These are phyloP conservation scores for Globisporangium carolinianum DNA, from an alignment of 352 stramenopile species.

Conservation along the genomic window DNA sequence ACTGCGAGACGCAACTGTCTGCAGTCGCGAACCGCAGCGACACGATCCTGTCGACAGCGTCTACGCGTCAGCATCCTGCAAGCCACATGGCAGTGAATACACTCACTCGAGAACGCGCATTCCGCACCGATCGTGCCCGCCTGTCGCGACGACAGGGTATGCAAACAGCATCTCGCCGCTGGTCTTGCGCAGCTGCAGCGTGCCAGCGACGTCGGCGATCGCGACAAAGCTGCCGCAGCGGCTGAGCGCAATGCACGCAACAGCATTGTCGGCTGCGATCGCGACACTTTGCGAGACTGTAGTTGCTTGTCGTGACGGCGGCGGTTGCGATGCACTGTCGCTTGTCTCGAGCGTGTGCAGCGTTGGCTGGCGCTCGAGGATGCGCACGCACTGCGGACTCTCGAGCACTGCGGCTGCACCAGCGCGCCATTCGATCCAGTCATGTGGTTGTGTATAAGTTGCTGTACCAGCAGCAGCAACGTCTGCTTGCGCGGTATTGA, in stretches of 20 bases:
- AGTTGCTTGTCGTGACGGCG: neutral
- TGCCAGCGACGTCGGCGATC: slow-evolving; percentile 19
- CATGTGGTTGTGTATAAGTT: neutral
- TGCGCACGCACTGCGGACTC: neutral
- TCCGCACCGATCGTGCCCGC: neutral
- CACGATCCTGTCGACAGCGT: slow-evolving; percentile 2
- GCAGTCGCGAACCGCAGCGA: slow-evolving; percentile 14
- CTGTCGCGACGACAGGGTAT: slow-evolving; percentile 11
- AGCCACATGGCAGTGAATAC: too few relatives aligned
- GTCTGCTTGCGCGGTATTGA: neutral
- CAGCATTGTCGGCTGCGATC: slow-evolving; percentile 11
- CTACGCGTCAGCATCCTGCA: too few relatives aligned
- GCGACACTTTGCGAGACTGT: neutral
- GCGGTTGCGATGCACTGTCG: neutral
- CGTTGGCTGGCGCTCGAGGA: neutral
- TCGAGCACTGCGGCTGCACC: neutral
- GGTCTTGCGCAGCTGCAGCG: slow-evolving; percentile 24
- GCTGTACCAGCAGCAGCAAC: neutral
- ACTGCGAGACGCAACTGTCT: neutral
- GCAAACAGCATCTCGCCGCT: slow-evolving; percentile 16
- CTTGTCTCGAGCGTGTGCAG: neutral
- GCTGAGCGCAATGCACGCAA: slow-evolving; percentile 26
- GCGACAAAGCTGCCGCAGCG: slow-evolving; percentile 26
- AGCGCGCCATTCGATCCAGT: neutral
- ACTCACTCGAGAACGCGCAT: too few relatives aligned